Evolutionary conservation across 2,329 filamentous ascomycete genomes (phyloP), one percentile per base, ranked within the genome.

Genomic region (Aspergillus uvarum): DNA sequence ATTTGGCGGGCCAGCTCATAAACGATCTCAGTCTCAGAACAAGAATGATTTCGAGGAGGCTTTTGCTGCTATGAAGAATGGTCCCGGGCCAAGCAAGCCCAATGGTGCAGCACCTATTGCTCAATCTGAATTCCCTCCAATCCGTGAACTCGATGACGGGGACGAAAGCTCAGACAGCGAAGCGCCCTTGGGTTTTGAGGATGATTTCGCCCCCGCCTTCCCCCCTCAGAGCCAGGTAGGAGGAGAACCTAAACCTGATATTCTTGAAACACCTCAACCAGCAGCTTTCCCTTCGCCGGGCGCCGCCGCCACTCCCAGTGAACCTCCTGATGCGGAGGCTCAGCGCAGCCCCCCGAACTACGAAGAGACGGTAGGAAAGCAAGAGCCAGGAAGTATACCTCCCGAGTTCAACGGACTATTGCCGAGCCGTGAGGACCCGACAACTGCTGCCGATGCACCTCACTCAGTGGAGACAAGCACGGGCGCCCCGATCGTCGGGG

Each of bases 81-180:
- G 79, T 32, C 78, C 82, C 48, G 79, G 79, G 47, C 74, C 81
- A 57, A 80, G 79, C 63, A 68, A 71, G 21, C 31, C 69, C 11
- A 72, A 70, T 58, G 74, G 72, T 35, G 67, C 66, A 38, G 54
- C 66, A n/a, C 57, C 68, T 21, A 66, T 64, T 26, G 57, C 70
- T 31, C 58, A 63, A 70, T 83, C 86, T 22, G 95, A 98, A 72
- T 98, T 98, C 72, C 95, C 95, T 32, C 95, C 94, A 0, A 96
- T 98, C 61, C 88, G 89, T n/a, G 91, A 94, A 72, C 79, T 97
- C 59, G 89, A 90, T 63, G 84, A 87, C 31, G 89, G 93, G 59
- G 91, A 94, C 60, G 89, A 88, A 31, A 89, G 87, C 57, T 90
- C 86, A 61, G 90, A 91, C 51, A 85, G 85, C 52, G 92, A 91